Evolutionary conservation across 2,329 filamentous ascomycete species (phyloP), one percentile per base, ranked within the genome.

Genomic region (Colletotrichum tofieldiae): DNA sequence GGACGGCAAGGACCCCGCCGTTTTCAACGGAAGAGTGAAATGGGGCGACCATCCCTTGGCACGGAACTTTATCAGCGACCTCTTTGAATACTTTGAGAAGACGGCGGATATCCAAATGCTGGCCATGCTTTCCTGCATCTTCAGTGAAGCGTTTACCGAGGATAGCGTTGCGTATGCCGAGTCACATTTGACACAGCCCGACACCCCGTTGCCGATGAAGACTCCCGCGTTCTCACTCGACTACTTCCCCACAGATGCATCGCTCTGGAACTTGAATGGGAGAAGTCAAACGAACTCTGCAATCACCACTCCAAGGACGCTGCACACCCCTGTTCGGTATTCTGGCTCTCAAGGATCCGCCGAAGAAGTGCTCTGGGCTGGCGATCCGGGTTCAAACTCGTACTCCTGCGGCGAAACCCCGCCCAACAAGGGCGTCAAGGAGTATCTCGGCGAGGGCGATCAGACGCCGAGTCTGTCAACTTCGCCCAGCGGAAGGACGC

Each of bases 81-180:
- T 93, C n/a, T 91, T 93, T 75, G 82, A 85, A 35, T 86, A 93
- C 77, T 93, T 89, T 77, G 91, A 93, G 78, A 85, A 82, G 64
- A 83, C 87, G 39, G 90, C 87, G 7, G 91, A 93, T 72, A 82
- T 92, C 16, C 91, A 93, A 79, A 93, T 93, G 91, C 78, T 93
- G 65, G 91, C 91, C 11, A 93, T 93, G 90, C 84, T 93, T 37
- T 91, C 91, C 1, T 93, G 91, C 78, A 88, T 93, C 69, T 93
- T 93, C 77, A 90, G 88, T 75, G 90, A 93, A 62, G 86, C 90
- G 0, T 85, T 86, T 16, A 83, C 87, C 0, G 84, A 88, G 54
- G 86, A 90, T 70, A 85, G 85, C 60, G 84, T 90, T 32, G 87
- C 89, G 5, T 90, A 91, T 75, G 85, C 86, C 20, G 89, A 90